Percentiles rank a stretch among this genome's conserved stretches.
Conservation (phyloP, 2,329 filamentous ascomycete species). For the Akanthomyces muscarius region DNA sequence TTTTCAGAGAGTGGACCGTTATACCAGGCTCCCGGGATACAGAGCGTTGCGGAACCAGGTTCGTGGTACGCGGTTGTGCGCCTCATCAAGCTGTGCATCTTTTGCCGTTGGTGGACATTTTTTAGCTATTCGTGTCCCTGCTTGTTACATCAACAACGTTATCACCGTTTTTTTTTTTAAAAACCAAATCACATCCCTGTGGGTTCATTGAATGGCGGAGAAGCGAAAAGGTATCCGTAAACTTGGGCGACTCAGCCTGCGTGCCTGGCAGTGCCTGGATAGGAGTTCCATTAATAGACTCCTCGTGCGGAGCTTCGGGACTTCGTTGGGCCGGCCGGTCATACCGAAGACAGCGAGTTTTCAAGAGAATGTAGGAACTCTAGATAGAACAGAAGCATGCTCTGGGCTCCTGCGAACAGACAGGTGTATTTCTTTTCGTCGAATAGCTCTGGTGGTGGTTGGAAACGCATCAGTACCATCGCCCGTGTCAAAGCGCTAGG, state of each 20-base stretch:
- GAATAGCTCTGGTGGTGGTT: background rate
- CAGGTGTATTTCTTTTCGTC: background rate
- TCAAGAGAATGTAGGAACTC: background rate
- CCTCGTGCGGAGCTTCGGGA: constrained; percentile 7
- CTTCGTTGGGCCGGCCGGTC: background rate
- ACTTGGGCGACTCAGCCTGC: background rate
- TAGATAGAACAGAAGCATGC: background rate
- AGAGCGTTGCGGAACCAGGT: constrained; percentile 15
- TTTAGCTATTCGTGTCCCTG: background rate
- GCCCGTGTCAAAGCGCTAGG: background rate
- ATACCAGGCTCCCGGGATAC: background rate
- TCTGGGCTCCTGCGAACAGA: background rate
- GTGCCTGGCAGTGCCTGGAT: background rate
- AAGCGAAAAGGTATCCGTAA: background rate
- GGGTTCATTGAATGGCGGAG: background rate
- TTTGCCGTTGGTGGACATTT: background rate
- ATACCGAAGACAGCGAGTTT: background rate
- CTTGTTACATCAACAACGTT: constrained; percentile 8
- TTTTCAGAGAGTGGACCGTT: constrained; percentile 12
- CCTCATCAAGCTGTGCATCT: constrained; percentile 2
- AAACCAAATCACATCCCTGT: constrained; percentile 4
- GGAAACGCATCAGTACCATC: background rate
- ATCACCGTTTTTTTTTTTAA: constrained; percentile 6
- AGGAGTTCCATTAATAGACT: constrained; percentile 8
- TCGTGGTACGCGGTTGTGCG: constrained; percentile 14